Percentiles rank a stretch among this genome's conserved stretches.
Conservation (phyloP, 192 early-diverging fungal genomes). For the Coemansia sp. region DNA sequence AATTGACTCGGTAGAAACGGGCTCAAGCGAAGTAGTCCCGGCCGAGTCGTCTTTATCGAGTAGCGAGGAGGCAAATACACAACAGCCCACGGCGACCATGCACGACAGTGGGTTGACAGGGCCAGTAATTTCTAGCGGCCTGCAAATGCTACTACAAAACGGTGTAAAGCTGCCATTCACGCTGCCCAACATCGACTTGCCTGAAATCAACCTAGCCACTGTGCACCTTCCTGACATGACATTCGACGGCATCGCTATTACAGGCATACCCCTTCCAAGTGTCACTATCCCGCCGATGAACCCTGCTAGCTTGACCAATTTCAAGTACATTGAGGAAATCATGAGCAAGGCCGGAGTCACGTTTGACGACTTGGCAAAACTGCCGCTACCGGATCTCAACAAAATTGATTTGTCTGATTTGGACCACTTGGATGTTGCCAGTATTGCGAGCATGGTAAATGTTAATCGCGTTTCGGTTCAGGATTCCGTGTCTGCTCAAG, state of each 20-base stretch:
- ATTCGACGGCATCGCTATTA: conserved; percentile 41
- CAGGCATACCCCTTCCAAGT: conserved; percentile 33
- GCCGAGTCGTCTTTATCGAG: neutral
- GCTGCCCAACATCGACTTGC: conserved; percentile 41
- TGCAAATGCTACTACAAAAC: conserved; percentile 48
- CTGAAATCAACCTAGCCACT: conserved; percentile 36
- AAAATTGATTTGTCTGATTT: conserved; percentile 27
- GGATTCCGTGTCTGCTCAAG: conserved; percentile 8
- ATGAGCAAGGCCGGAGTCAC: conserved; percentile 41
- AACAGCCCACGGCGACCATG: conserved; percentile 4
- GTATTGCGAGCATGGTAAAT: conserved; percentile 25
- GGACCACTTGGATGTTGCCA: conserved; percentile 18
- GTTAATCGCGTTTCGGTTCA: conserved; percentile 29
- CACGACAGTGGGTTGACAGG: conserved; percentile 26
- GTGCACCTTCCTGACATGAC: conserved; percentile 53
- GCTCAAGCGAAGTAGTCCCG: neutral
- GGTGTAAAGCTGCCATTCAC: conserved; percentile 36
- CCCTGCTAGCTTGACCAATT: conserved; percentile 46
- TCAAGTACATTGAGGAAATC: conserved; percentile 34
- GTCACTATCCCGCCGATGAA: conserved; percentile 45
- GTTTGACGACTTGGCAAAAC: conserved; percentile 47
- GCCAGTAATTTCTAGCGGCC: conserved; percentile 40
- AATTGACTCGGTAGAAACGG: neutral
- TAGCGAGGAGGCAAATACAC: neutral
- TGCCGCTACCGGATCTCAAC: conserved; percentile 41